Evolutionary conservation across 2,329 filamentous ascomycete genomes (phyloP), one percentile per base, ranked within the genome.

Genomic region (Monosporascus sp.): DNA sequence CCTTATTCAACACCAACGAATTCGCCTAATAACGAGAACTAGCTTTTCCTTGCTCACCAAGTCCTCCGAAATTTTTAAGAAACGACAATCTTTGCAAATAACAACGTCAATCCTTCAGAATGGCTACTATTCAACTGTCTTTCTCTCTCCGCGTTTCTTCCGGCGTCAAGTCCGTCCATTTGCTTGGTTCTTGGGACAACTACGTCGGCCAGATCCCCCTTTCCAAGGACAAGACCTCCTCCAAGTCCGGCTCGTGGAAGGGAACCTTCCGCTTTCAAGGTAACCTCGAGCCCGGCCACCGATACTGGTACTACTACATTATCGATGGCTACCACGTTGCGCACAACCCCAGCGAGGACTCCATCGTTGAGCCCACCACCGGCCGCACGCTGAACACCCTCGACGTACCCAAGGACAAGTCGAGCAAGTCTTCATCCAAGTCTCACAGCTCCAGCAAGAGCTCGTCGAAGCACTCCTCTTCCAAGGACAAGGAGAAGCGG

Each of bases 271-370:
- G 91, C 77, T 97, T 99, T 78, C 89, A 94, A 76, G 88, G 87
- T 58, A 93, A 90, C 56, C 83, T 97, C 66, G 86, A 93, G 79
- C 80, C 90, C 65, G 91, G 93, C 71, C 86, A 90, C 72, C 87
- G 93, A 71, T 97, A 97, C 85, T 99, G 94, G 94, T 99, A 97
- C 86, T 99, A 99, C 85, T 99, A 97, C 82, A 97, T 97, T 85
- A 94, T 97, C 74, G 94, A 99, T 73, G 94, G 94, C 65, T 97
- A 97, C 85, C 92, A 97, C 74, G 88, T 96, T 72, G 92, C 92
- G 58, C 93, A 97, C 82, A 94, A 97, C 78, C 92, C 93, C 63
- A 89, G 89, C 72, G 87, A 91, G 72, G 80, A 88, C 68, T 93
- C 88, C 70, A 95, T 89, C 69, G 87, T 89, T 63, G 94, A 99